These are phyloP conservation scores for Solanum appendiculatum DNA, from an alignment of 257 asterid genomes.

Conservation along the genomic window DNA sequence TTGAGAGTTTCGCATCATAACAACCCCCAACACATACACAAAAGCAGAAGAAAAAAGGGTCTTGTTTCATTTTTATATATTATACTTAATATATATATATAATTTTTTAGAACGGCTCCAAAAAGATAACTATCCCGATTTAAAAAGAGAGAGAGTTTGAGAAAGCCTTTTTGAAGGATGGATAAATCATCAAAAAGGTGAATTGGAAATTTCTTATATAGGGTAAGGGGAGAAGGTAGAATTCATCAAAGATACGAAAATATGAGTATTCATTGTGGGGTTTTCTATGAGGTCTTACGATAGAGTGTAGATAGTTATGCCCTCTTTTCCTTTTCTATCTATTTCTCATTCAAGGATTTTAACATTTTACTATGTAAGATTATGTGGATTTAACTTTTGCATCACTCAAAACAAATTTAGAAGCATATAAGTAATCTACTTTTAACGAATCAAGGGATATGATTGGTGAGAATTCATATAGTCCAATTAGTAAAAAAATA, in stretches of 20 bases:
- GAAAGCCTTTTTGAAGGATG: not conserved
- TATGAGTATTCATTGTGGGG: not conserved
- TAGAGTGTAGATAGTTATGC: not conserved
- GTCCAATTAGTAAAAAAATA: not conserved
- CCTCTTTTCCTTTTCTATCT: not conserved
- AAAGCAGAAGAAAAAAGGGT: not conserved
- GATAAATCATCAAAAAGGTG: not conserved
- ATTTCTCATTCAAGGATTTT: not conserved
- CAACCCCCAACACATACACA: not conserved
- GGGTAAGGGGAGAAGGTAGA: too few species aligned
- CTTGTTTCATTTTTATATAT: not conserved
- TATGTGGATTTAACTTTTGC: not conserved
- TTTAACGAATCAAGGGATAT: not conserved
- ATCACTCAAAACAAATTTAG: not conserved
- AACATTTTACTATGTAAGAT: not conserved
- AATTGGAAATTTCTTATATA: too few species aligned
- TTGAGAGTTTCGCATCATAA: not conserved
- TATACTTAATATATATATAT: too few species aligned
- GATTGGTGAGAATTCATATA: not conserved
- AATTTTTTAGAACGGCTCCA: not conserved
- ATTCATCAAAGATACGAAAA: too few species aligned
- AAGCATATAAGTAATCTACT: not conserved
- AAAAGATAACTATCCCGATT: not conserved
- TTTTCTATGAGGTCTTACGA: not conserved
- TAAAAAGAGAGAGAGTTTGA: not conserved